Percentiles rank a stretch among this genome's conserved stretches.
phyloP scores from a whole-genome alignment of 2,329 filamentous ascomycete genomes.

The Ophiosphaerella korrae region DNA sequence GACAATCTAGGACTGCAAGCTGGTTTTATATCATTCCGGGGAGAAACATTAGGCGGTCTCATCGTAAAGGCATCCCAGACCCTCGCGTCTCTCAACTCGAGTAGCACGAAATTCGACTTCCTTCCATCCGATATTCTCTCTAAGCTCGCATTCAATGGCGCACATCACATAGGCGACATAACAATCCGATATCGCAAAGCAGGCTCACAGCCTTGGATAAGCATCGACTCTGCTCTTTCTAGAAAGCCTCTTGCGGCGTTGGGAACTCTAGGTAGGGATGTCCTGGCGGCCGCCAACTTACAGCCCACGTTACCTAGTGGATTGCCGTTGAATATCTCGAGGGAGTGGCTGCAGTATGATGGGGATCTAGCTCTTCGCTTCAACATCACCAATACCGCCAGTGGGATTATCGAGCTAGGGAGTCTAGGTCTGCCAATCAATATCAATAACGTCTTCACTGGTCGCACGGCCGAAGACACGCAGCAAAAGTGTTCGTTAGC shows the following conservation, averaged over 20 bases:
- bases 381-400: constrained; percentile 55
- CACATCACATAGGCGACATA: constrained; percentile 65
- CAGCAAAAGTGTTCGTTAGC: constrained; percentile 59
- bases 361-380: constrained; percentile 60
- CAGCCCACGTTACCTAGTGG: constrained; percentile 49
- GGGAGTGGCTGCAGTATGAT: constrained; percentile 57
- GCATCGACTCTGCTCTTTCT: constrained; percentile 53
- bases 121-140: constrained; percentile 59
- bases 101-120: constrained; percentile 57
- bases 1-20: constrained; percentile 26
- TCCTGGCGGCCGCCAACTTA: constrained; percentile 51
- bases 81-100: constrained; percentile 27
- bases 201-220: constrained; percentile 51
- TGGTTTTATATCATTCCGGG: constrained; percentile 21
- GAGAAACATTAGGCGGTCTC: constrained; percentile 14
- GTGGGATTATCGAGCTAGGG: constrained; percentile 57
- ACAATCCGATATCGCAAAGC: constrained; percentile 60
- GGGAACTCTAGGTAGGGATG: constrained; percentile 15
- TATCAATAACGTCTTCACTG: constrained; percentile 67
- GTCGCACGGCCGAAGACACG: constrained; percentile 55
- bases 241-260: constrained; percentile 46
- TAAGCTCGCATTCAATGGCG: constrained; percentile 55
- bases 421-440: constrained; percentile 64
- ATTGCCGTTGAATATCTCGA: constrained; percentile 53
- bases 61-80: constrained; percentile 28